Base-by-base conservation (phyloP, 805 yeast genomes). In the Starmerella khaoyaiensis region DNA sequence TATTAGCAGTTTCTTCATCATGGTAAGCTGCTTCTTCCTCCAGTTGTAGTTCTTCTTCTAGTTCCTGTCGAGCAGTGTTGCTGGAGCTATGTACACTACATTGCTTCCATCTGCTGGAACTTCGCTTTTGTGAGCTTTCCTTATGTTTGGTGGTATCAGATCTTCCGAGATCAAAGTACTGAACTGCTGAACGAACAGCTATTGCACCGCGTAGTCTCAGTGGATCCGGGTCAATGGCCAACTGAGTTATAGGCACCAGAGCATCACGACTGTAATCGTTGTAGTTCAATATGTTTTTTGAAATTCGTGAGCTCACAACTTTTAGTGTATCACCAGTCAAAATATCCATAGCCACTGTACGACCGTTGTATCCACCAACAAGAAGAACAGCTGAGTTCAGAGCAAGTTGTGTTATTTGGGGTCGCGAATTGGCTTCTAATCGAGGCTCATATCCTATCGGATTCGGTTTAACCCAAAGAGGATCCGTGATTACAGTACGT, bases 201-300 rank as follows among this genome's bases (percentile, higher is more conserved):
- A 54, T 40, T 15, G 52, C 24, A 8, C 54, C 57, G 8, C 56
- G 55, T 18, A 56, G 48, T 16, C 47, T 44, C 12, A 40, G 21
- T 2, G 58, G 56, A 35, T 56, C 45, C 2, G 54, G 45, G 37
- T 55, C 58, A 6, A 55, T 35, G 17, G 46, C 48, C 5, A 55
- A 36, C n/a, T 52, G 49, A 19, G 52, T 45, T 17, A 49, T 47
- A 4, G 58, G 55, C 24, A 50, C 39, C 21, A 44, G 35, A 12
- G 48, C 40, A 9, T 39, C 50, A 11, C 37, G 31, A 21, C 43
- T 38, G 31, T 40, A 42, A 12, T 33, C 40, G 21, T 44, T 36
- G 31, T 49, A 32, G 35, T 53, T 52, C 10, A 53, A 41, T 9
- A 52, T 50, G 14, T 48, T 42, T 18, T 45, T 42, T 1, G 57